Base-by-base conservation (phyloP, 2,329 filamentous ascomycete species). In the Aspergillus bombycis region DNA sequence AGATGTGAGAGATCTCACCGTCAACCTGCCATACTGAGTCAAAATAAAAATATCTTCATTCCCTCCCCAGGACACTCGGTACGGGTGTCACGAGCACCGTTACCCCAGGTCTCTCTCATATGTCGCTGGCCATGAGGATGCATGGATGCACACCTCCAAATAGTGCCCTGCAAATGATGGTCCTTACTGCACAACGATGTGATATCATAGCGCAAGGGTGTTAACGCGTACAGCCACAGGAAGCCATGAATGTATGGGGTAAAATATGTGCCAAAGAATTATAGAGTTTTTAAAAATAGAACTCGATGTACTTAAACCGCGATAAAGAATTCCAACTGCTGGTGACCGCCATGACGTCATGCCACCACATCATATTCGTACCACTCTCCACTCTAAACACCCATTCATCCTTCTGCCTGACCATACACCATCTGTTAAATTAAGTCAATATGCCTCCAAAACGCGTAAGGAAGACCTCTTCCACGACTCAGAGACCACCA, bases 381-480 rank as follows among this genome's bases (percentile, higher is more conserved):
- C 34, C 34, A 38, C 26, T 45, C 55, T 32, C 38, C 58, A 43
- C 45, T 10, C 26, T 32, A 10, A 19, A 50, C 28, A 14, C 4
- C 28, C 38, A 34, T 21, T 11, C 36, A 8, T 30, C 34, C 21
- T 21, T 26, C 34, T 21, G 19, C n/a, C 14, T 38, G 21, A 19
- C 30, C 43, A 60, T 60, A 41, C 48, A 43, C 14, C 28, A 32
- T 23, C 19, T 28, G 16, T 38, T 38, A 14, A 21, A 43, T 55
- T 36, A 23, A 60, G 43, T 46, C 19, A 55, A 57, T n/a, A 66
- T 64, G 62, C 57, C 62, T 45, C 34, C 36, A 0, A 58, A 57
- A 21, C 64, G 64, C 48, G 16, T 26, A 26, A 57, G 12, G 23
- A 66, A 58, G 50, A 50, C 48, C 16, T 21, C 45, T n/a, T 50